phyloP scores from a whole-genome alignment of 257 asterid species.

The Primulina tabacum region DNA sequence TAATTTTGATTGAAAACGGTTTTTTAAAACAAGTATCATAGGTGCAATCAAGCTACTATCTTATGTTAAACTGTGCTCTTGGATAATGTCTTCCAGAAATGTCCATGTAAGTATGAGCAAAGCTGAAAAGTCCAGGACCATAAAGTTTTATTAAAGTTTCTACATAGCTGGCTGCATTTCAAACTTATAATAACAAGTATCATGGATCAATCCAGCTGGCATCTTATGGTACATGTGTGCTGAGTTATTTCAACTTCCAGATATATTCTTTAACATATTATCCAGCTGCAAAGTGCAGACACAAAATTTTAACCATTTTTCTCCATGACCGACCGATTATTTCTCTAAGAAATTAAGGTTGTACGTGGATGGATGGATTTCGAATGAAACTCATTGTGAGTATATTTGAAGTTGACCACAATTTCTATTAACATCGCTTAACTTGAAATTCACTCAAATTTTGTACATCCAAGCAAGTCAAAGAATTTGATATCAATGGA shows the following conservation, averaged over 20 bases:
- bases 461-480: no score
- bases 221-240: neutral
- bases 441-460: no score
- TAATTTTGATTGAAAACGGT: neutral
- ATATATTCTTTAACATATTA: no score
- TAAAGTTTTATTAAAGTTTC: neutral
- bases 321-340: neutral
- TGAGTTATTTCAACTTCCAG: neutral
- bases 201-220: neutral
- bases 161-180: neutral
- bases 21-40: neutral
- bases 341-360: neutral
- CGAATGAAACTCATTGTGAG: no score
- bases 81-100: neutral
- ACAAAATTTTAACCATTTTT: neutral
- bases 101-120: neutral
- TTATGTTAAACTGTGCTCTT: neutral
- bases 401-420: no score
- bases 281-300: neutral
- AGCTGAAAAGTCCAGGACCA: neutral
- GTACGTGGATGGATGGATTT: no score
- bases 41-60: neutral
- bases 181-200: neutral
- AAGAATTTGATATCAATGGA: no score
- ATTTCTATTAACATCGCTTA: no score